These are phyloP conservation scores for Phytophthora citrophthora DNA, from an alignment of 352 stramenopile species.

Conservation along the genomic window DNA sequence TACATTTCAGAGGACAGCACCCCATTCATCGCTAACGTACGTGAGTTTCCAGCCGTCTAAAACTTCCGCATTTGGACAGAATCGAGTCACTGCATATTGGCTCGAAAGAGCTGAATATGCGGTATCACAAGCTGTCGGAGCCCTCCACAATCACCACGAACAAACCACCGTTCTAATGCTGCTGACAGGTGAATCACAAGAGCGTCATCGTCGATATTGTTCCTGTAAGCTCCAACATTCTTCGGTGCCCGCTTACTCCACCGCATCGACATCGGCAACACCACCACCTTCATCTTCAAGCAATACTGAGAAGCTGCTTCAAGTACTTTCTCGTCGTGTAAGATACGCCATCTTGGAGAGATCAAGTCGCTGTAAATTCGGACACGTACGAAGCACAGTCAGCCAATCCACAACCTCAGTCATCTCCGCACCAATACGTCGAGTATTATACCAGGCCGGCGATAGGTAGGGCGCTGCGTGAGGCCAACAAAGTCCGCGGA, in stretches of 20 bases:
- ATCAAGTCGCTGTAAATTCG: constrained; percentile 58
- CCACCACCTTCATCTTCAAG: constrained; percentile 50
- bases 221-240: constrained; percentile 23
- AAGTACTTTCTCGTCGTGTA: constrained; percentile 41
- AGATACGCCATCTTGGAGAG: constrained; percentile 61
- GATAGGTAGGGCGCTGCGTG: too few relatives aligned
- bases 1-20: constrained; percentile 53
- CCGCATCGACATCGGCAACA: constrained; percentile 47
- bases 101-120: constrained; percentile 44
- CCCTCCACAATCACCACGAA: constrained; percentile 31
- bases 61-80: constrained; percentile 58
- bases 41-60: constrained; percentile 66
- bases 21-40: constrained; percentile 56
- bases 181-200: constrained; percentile 35
- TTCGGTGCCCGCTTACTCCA: constrained; percentile 46
- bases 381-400: constrained; percentile 37
- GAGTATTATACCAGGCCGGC: too few relatives aligned
- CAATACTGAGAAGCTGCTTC: constrained; percentile 45
- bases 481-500: too few relatives aligned
- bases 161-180: constrained; percentile 51
- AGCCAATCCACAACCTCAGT: too few relatives aligned
- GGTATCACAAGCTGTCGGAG: constrained; percentile 54
- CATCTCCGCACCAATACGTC: too few relatives aligned
- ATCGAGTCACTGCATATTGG: constrained; percentile 46
- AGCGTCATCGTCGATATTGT: constrained; percentile 34